Evolutionary conservation across 768 basidiomycete genomes (phyloP), one percentile per base, ranked within the genome.

Genomic region (Xerocomus brunneocitrinus): DNA sequence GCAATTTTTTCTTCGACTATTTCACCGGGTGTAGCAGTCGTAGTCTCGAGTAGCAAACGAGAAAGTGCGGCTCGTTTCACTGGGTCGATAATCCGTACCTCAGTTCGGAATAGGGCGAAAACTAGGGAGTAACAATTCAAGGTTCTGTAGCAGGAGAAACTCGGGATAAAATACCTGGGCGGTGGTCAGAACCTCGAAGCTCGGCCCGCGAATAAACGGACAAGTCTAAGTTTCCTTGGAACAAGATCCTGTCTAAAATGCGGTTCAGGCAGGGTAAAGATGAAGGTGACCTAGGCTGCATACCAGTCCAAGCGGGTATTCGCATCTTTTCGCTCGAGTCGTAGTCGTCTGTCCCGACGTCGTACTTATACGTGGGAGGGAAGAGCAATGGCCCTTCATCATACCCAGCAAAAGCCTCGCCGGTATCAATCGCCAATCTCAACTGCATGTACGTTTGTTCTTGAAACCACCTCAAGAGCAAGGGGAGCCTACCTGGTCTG

Each of bases 221-320:
- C 43, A 94, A 75, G 56, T 92, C 85, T 25, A 98, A 76, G 32
- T 76, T 73, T 9, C 95, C 95, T 56, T 81, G 82, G 73, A 87
- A 95, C 53, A 99, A 67, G 8, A 99, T 83, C n/a, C 97, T 90
- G 74, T 99, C 97, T 93, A 63, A n/a, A 36, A 50, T 7, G 16
- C 32, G 45, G 47, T 41, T 68, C 52, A 55, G 56, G 38, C 4
- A 4, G 24, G 27, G 22, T 42, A 2, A 31, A 22, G 9, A 46
- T 25, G 38, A 19, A 22, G 36, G 28, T 52, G 34, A 14, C 28
- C n/a, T 30, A 36, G 49, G 36, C 5, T 30, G 30, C 79, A 54
- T 52, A 93, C 93, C 93, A 62, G 95, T 98, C 95, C 95, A 98
- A 16, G 95, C 92, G 5, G 97, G 97, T 64, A 97, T 87, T 25